phyloP scores from a whole-genome alignment of 208 protist genomes.

The Porcisia hertigi region DNA sequence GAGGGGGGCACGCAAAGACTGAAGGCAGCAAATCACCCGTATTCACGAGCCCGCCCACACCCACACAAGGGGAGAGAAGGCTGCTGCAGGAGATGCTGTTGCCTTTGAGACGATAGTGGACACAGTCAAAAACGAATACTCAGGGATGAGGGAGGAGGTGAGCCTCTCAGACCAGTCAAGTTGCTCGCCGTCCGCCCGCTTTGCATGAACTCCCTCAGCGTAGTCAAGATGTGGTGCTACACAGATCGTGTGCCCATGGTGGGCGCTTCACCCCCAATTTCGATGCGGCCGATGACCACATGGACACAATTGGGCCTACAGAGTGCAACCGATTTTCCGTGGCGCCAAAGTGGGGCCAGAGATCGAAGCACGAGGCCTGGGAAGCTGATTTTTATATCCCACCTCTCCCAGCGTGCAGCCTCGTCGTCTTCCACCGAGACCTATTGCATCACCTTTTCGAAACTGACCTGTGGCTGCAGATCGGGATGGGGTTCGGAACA shows the following conservation, averaged over 20 bases:
- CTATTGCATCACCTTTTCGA: no score
- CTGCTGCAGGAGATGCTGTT: no score
- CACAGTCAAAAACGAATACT: no score
- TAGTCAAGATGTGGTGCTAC: neutral
- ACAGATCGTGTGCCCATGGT: neutral
- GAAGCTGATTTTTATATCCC: no score
- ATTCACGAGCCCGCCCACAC: no score
- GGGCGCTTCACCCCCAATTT: neutral
- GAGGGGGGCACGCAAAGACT: neutral
- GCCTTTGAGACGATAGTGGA: no score
- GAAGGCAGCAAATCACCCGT: neutral
- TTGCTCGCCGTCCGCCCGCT: neutral
- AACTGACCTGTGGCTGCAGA: no score
- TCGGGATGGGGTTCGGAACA: no score
- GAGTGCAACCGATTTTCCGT: neutral
- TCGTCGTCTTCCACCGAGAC: no score
- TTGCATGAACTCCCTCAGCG: neutral
- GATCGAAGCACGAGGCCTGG: no score
- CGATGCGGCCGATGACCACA: constrained; percentile 3
- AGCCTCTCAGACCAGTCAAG: neutral
- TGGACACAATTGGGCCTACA: constrained; percentile 4
- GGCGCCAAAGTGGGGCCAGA: neutral
- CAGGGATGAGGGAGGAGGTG: neutral
- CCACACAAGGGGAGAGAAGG: no score
- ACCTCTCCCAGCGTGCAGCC: no score